A percentile compares a stretch with the other conserved stretches of the same genome.
phyloP scores from a whole-genome alignment of 371 early-diverging fungal genomes.

The Phascolomyces articulosus region DNA sequence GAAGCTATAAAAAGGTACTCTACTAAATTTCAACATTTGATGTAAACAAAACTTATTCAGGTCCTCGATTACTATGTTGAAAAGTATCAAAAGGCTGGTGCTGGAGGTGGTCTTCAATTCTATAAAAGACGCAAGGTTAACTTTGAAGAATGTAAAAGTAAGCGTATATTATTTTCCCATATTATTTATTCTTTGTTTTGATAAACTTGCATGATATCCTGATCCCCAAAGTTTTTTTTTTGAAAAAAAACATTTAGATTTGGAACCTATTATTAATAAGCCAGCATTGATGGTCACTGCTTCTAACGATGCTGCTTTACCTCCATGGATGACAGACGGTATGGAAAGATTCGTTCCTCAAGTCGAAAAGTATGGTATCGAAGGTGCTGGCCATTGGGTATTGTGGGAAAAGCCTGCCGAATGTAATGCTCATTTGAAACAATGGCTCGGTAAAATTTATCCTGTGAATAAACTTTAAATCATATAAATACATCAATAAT shows the following conservation, averaged over 20 bases:
- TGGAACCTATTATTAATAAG: slow-evolving; percentile 38
- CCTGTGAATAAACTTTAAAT: slow-evolving; percentile 6
- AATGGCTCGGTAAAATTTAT: slow-evolving; percentile 32
- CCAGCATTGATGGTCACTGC: slow-evolving; percentile 49
- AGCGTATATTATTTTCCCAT: not conserved
- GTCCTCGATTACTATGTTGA: slow-evolving; percentile 42
- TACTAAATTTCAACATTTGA: too few species aligned
- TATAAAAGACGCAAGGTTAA: slow-evolving; percentile 44
- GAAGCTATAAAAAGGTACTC: too few species aligned
- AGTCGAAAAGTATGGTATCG: slow-evolving; percentile 33
- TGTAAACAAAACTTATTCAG: too few species aligned
- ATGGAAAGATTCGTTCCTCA: slow-evolving; percentile 39
- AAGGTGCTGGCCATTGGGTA: slow-evolving; percentile 50
- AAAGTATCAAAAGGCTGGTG: slow-evolving; percentile 30
- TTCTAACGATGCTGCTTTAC: slow-evolving; percentile 40
- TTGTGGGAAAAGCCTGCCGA: slow-evolving; percentile 48
- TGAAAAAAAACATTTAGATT: too few species aligned
- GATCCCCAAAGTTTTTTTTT: not conserved
- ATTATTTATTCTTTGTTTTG: too few species aligned
- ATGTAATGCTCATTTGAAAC: slow-evolving; percentile 31
- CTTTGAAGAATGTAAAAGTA: slow-evolving; percentile 45
- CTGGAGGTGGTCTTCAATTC: slow-evolving; percentile 48
- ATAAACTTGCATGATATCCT: too few species aligned
- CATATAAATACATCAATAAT: not conserved
- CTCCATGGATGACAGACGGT: slow-evolving; percentile 37